Evolutionary conservation across 1,284 basidiomycete species (phyloP).

Genomic region (Gymnopus androsaceus): DNA sequence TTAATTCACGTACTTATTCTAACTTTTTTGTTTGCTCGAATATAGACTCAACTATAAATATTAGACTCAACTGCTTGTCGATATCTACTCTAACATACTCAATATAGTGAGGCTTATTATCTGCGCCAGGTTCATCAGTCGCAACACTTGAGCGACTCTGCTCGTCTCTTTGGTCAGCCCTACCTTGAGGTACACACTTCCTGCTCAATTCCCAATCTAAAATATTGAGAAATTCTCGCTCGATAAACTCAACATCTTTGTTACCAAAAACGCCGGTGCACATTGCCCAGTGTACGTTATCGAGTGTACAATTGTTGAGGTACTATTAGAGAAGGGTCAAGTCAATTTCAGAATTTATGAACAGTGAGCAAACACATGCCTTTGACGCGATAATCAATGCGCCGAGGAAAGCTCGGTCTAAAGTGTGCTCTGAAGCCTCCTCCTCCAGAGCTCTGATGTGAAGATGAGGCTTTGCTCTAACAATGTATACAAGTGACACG

Average conservation of each 20-base stretch:
- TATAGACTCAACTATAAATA: too few relatives aligned
- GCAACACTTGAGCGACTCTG: conserved; percentile 85
- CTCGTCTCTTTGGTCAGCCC: conserved; percentile 83
- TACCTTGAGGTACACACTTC: conserved; percentile 70
- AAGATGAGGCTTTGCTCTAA: conserved; percentile 68
- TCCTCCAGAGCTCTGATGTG: conserved; percentile 75
- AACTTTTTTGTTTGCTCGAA: too few relatives aligned
- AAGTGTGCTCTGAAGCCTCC: conserved; percentile 78
- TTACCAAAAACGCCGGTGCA: conserved; percentile 79
- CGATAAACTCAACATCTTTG: conserved; percentile 73
- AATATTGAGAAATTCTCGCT: conserved; percentile 75
- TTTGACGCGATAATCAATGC: too few relatives aligned
- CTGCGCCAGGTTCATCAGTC: conserved; percentile 96
- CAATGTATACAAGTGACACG: conserved; percentile 67
- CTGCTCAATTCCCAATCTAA: conserved; percentile 65
- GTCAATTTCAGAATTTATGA: conserved; percentile 49
- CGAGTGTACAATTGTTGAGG: conserved; percentile 73
- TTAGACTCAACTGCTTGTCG: background rate
- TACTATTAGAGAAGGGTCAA: conserved; percentile 47
- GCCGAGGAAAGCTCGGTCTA: too few relatives aligned
- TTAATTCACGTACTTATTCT: too few relatives aligned
- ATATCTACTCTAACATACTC: background rate
- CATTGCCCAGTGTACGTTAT: conserved; percentile 77
- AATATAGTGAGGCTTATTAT: conserved; percentile 87
- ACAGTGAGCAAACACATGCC: conserved; percentile 68